Conservation (phyloP, 495 filamentous ascomycete genomes). For the Amphirosellinia nigrospora region DNA sequence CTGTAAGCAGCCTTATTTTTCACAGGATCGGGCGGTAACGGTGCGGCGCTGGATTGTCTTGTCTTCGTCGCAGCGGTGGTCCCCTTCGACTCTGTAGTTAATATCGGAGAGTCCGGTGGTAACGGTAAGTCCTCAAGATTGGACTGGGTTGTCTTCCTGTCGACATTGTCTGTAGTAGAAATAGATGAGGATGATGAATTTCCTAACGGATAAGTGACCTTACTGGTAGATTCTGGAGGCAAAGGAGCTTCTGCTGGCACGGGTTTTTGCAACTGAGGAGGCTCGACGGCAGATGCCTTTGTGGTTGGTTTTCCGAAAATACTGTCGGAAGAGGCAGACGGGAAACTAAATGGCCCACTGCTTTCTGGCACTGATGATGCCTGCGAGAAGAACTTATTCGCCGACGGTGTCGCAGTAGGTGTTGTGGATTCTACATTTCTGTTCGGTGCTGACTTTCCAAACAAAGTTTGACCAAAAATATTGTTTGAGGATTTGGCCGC, state of each 20-base stretch:
- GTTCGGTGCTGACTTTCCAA: conserved; percentile 38
- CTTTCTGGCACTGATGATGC: conserved; percentile 22
- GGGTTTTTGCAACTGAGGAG: conserved; percentile 45
- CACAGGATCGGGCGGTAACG: conserved; percentile 47
- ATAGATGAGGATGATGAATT: conserved; percentile 73
- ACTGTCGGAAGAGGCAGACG: conserved; percentile 21
- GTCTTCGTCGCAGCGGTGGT: neutral
- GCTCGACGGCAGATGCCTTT: conserved; percentile 27
- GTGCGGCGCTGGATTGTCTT: conserved; percentile 22
- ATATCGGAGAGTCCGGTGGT: conserved; percentile 62
- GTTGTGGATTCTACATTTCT: conserved; percentile 58
- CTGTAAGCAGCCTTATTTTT: conserved; percentile 45
- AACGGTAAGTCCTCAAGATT: conserved; percentile 60
- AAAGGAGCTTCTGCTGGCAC: conserved; percentile 63
- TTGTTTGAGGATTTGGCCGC: conserved; percentile 44
- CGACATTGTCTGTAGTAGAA: conserved; percentile 50
- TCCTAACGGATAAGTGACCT: conserved; percentile 65
- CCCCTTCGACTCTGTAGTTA: conserved; percentile 25
- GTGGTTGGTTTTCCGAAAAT: conserved; percentile 23
- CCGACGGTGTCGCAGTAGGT: conserved; percentile 59
- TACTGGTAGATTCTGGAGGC: conserved; percentile 79
- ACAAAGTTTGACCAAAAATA: conserved; percentile 32
- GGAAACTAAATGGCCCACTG: conserved; percentile 33
- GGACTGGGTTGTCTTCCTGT: conserved; percentile 35
- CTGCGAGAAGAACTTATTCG: conserved; percentile 49